Evolutionary conservation across 2,329 filamentous ascomycete genomes (phyloP).

Genomic region (Botrytis deweyae): DNA sequence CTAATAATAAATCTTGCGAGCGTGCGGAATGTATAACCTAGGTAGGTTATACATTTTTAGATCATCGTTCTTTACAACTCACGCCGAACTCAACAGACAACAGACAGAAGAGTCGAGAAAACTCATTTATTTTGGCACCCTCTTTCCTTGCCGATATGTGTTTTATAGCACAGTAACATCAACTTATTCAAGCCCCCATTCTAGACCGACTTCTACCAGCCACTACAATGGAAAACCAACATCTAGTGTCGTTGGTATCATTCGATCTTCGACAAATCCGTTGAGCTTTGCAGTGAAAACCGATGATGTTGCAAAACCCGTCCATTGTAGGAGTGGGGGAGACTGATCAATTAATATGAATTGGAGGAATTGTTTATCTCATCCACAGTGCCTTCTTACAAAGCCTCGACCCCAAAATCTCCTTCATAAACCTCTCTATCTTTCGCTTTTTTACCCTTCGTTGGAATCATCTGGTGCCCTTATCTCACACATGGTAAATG

Average conservation of each 20-base stretch:
- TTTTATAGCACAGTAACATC: background rate
- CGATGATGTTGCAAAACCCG: background rate
- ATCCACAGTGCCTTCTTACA: background rate
- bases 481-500: conserved; percentile 14
- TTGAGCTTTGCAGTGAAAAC: background rate
- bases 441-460: background rate
- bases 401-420: conserved; percentile 4
- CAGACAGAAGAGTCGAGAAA: background rate
- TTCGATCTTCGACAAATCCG: background rate
- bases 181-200: background rate
- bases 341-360: background rate
- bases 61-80: background rate
- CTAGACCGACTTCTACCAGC: background rate
- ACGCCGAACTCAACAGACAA: background rate
- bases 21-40: background rate
- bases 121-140: background rate
- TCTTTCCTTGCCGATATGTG: background rate
- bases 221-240: background rate
- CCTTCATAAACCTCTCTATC: background rate
- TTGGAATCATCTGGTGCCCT: background rate
- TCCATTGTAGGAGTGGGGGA: background rate
- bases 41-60: background rate
- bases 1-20: background rate
- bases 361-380: background rate
- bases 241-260: background rate